Percentiles rank a stretch among this genome's conserved stretches.
Evolutionary conservation across 306 rosid species (phyloP).

Genomic region (Lagenaria siceraria): DNA sequence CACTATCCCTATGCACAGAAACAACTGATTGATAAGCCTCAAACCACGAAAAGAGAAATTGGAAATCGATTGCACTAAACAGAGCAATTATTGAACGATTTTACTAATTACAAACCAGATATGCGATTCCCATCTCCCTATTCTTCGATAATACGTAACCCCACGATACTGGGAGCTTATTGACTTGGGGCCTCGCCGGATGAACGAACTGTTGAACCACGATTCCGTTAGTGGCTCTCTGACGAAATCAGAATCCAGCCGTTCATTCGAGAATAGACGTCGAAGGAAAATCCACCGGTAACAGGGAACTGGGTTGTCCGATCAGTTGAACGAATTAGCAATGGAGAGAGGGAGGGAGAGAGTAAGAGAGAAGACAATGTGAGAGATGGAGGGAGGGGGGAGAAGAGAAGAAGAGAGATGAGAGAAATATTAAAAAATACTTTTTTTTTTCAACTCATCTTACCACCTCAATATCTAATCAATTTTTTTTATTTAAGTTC

Average conservation of each 20-base stretch:
- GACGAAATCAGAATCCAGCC: slow-evolving; percentile 26
- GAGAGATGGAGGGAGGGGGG: too few species aligned
- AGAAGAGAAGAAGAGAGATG: too few species aligned
- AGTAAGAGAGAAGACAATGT: too few species aligned
- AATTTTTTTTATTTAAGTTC: too few species aligned
- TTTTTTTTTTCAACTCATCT: too few species aligned
- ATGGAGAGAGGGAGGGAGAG: too few species aligned
- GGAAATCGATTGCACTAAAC: not conserved
- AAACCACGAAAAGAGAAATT: not conserved
- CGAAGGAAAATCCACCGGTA: slow-evolving; percentile 2
- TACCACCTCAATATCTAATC: too few species aligned
- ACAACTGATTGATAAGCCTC: not conserved
- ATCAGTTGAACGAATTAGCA: not conserved
- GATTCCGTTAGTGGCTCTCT: slow-evolving; percentile 12
- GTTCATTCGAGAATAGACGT: slow-evolving; percentile 14
- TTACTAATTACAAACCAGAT: slow-evolving; percentile 44
- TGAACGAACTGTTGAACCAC: slow-evolving; percentile 19
- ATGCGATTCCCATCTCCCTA: slow-evolving; percentile 96
- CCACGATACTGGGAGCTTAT: slow-evolving; percentile 95
- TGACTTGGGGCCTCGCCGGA: slow-evolving; percentile 68
- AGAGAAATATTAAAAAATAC: too few species aligned
- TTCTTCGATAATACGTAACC: slow-evolving; percentile 77
- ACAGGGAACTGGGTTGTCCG: slow-evolving; percentile 57
- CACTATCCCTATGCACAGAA: slow-evolving; percentile 56
- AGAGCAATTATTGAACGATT: not conserved